These are phyloP conservation scores for Trametes sp. DNA, from an alignment of 1,284 basidiomycete species.

Conservation along the genomic window DNA sequence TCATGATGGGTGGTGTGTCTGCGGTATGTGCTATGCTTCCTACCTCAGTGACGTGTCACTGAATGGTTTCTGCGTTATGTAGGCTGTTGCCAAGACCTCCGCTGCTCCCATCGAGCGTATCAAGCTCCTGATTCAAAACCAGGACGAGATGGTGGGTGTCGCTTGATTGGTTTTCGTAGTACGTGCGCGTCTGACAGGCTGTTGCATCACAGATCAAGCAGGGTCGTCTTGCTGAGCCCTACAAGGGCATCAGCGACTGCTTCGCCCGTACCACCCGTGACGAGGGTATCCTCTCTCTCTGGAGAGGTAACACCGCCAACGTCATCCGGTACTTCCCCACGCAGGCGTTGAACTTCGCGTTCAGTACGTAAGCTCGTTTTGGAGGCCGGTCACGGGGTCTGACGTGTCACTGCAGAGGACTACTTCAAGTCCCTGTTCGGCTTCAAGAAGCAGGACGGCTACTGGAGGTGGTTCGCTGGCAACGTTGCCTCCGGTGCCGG, in stretches of 20 bases:
- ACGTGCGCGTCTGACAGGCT: constrained; percentile 28
- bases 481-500: constrained; percentile 98
- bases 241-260: constrained; percentile 94
- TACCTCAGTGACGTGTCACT: neutral
- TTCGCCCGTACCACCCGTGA: constrained; percentile 88
- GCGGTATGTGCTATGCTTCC: constrained; percentile 62
- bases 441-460: constrained; percentile 89
- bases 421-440: constrained; percentile 97
- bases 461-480: constrained; percentile 91
- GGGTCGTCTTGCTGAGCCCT: constrained; percentile 89
- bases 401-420: constrained; percentile 70
- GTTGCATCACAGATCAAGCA: constrained; percentile 82
- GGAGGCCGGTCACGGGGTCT: constrained; percentile 23
- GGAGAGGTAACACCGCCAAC: constrained; percentile 98
- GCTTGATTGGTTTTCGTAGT: neutral
- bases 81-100: constrained; percentile 97
- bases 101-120: constrained; percentile 99
- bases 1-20: constrained; percentile 93
- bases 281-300: constrained; percentile 91
- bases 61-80: constrained; percentile 28
- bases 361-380: constrained; percentile 65
- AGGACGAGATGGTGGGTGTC: constrained; percentile 85
- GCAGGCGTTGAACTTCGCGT: constrained; percentile 95
- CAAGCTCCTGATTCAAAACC: constrained; percentile 98
- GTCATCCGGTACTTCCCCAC: constrained; percentile 99